A percentile compares a stretch with the other conserved stretches of the same genome.
phyloP scores from a whole-genome alignment of 2,329 filamentous ascomycete genomes.

The Pseudogymnoascus sp. region DNA sequence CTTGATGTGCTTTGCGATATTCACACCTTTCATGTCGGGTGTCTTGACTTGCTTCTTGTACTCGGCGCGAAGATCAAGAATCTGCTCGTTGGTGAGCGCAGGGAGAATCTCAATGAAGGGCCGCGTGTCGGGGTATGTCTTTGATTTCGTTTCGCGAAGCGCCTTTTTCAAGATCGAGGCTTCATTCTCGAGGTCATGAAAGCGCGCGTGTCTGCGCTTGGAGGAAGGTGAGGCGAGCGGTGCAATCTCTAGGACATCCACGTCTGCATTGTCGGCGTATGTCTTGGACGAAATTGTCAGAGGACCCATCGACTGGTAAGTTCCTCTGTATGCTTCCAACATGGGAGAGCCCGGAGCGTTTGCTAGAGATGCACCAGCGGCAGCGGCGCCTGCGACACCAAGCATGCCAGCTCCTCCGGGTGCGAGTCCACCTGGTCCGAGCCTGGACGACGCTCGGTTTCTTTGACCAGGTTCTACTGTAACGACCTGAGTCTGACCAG shows the following conservation, averaged over 20 bases:
- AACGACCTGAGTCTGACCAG: conserved; percentile 19
- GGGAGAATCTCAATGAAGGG: conserved; percentile 80
- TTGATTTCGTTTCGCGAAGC: conserved; percentile 52
- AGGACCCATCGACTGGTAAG: conserved; percentile 88
- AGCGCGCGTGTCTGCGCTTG: conserved; percentile 57
- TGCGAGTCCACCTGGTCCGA: conserved; percentile 17
- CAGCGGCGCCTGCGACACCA: conserved; percentile 25
- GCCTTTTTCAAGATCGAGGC: conserved; percentile 70
- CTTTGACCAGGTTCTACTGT: conserved; percentile 25
- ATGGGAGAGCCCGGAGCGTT: conserved; percentile 72
- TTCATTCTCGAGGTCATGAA: conserved; percentile 78
- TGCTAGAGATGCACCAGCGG: conserved; percentile 36
- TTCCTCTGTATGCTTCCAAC: conserved; percentile 86
- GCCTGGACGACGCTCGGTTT: conserved; percentile 21
- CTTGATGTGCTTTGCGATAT: conserved; percentile 80
- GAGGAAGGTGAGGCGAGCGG: conserved; percentile 47
- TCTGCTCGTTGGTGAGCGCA: conserved; percentile 75
- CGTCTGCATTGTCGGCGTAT: conserved; percentile 41
- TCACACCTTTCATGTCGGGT: conserved; percentile 69
- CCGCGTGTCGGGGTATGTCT: conserved; percentile 55
- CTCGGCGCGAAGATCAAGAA: conserved; percentile 76
- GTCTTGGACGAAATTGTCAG: conserved; percentile 48
- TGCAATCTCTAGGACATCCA: conserved; percentile 35
- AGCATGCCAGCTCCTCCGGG: conserved; percentile 23
- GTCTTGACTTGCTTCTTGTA: conserved; percentile 89